Evolutionary conservation across 2,329 filamentous ascomycete genomes (phyloP), one percentile per base, ranked within the genome.

Genomic region (Plenodomus lindquistii): DNA sequence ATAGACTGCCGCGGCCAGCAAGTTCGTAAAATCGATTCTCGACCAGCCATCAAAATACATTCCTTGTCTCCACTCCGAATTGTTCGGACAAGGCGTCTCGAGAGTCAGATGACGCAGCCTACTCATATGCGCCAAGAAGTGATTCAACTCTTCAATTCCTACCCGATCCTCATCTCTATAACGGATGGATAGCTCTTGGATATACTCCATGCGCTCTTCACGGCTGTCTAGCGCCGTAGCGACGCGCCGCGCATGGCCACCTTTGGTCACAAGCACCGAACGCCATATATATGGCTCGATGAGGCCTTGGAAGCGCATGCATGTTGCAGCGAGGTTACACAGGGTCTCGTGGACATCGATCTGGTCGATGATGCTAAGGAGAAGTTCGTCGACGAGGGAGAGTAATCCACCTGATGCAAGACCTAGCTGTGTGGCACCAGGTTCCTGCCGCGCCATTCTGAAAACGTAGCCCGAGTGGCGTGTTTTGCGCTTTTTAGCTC

Each of bases 71-170:
- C 65, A 70, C 29, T 66, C 65, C n/a, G 51, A 48, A 40, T 72
- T 70, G 39, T 72, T 72, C 11, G 67, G 66, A 47, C 69, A 72
- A 0, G 69, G 67, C 15, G 59, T 66, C 44, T 72, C 69, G 19
- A 72, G 55, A 6, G 58, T 63, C 38, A 72, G 50, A 35, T 67
- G 57, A 13, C 62, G 60, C 16, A 72, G 46, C 44, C 60, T 66
- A 9, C 50, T 42, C 60, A 72, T 66, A 22, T 61, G 27, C 4
- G 46, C 47, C 11, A 71, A 40, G 31, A 62, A 60, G 17, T 59
- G 55, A 50, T 70, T 65, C 4, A 72, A 42, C 2, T 62, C 48
- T 40, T 67, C 66, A 20, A 73, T 68, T 0, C 67, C 68, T 1
- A 63, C 54, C 24, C 58, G 56, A 19, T 53, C 9, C 3, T 55